Evolutionary conservation across 768 basidiomycete species (phyloP).

Genomic region (Daedaleopsis sinensis): DNA sequence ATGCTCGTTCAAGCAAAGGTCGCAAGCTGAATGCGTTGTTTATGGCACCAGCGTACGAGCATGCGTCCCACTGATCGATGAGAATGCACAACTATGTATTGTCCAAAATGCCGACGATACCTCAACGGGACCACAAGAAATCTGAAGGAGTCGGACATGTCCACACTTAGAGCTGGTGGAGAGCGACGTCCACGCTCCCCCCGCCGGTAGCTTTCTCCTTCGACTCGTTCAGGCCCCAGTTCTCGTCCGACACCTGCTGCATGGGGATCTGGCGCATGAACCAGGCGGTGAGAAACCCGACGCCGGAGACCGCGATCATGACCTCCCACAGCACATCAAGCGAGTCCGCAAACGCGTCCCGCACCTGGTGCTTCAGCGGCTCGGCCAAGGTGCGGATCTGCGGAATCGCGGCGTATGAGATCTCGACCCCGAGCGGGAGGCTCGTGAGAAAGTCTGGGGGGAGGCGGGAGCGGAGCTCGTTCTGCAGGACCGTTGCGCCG

Average conservation of each 20-base stretch:
- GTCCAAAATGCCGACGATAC: no score
- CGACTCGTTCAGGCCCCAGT: constrained; percentile 11
- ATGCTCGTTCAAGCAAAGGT: no score
- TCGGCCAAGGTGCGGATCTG: constrained; percentile 38
- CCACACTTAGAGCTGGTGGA: no score
- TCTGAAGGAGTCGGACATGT: no score
- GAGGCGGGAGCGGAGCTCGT: constrained; percentile 44
- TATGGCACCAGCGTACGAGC: no score
- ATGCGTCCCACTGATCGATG: no score
- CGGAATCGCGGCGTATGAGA: constrained; percentile 51
- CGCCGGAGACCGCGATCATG: constrained; percentile 41
- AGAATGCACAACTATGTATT: no score
- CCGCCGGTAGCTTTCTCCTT: no score
- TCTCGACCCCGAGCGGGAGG: constrained; percentile 40
- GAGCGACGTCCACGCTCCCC: no score
- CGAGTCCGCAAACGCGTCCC: constrained; percentile 44
- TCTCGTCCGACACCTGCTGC: constrained; percentile 17
- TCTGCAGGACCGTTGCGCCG: constrained; percentile 52
- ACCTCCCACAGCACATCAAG: constrained; percentile 45
- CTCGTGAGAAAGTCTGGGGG: constrained; percentile 40
- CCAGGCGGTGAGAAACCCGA: constrained; percentile 38
- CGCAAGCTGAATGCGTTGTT: no score
- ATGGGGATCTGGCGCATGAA: constrained; percentile 34
- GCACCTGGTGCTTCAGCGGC: constrained; percentile 37
- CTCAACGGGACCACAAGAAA: no score